Evolutionary conservation across 2,329 filamentous ascomycete genomes (phyloP), one percentile per base, ranked within the genome.

Genomic region (Aspergillus versicolor): DNA sequence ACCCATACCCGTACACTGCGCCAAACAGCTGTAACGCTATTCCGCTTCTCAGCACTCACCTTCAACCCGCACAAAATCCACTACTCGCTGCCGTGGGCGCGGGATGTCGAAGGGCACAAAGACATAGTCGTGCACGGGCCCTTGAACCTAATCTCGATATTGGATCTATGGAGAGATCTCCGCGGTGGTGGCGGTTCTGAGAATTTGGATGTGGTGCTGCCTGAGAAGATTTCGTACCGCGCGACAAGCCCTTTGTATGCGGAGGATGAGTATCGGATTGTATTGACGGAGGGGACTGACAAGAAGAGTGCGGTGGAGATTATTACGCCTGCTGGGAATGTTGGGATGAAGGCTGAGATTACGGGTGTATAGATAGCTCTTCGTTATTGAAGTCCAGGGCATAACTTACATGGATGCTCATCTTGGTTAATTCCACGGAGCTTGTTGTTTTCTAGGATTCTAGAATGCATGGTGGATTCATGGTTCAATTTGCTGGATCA

Each of bases 231-330:
- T 45, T 67, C 63, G 3, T 82, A 82, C 62, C 69, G 80, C 12
- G 80, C 79, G 21, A 82, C 79, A 13, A 77, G 72, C 57, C 79
- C 80, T 4, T 59, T 82, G 19, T 82, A 82, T 72, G 79, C 74
- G 1, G 75, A 76, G 12, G 79, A 82, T 59, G 68, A 70, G 55
- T 81, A 82, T 67, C 67, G 72, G 45, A 71, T 80, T 61, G 64
- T 77, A 17, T 65, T 81, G 59, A 70, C 75, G 48, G 67, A 74
- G 54, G 73, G 69, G 19, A 67, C 60, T 6, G 66, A 64, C 11
- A 66, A 67, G 43, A 48, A 60, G 12, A 63, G 70, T 2, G 66
- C 62, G 41, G 73, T 76, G 22, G 66, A 71, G 57, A 75, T 77
- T 46, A 55, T 73, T 42, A 66, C 67, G 15, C 66, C 69, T 2